Evolutionary conservation across 176 grass and related monocot species (phyloP).

Genomic region (Thinopyrum elongatum): DNA sequence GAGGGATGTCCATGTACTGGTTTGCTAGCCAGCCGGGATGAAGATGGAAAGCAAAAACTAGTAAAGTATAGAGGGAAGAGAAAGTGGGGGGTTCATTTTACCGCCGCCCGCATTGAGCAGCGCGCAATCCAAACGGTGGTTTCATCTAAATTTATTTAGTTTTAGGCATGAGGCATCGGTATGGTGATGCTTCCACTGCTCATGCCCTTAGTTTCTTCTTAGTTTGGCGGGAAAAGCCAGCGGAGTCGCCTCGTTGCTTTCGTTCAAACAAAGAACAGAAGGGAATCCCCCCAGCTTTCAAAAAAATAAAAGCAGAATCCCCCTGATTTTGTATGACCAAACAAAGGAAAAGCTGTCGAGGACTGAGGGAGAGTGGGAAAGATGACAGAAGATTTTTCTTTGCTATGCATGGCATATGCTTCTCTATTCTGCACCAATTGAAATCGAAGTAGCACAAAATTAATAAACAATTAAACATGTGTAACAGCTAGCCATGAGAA

Average conservation of each 20-base stretch:
- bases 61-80: too few relatives aligned
- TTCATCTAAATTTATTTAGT: too few relatives aligned
- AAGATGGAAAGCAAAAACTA: too few relatives aligned
- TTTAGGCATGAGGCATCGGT: too few relatives aligned
- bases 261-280: slow-evolving; percentile 10
- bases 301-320: neutral
- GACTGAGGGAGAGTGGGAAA: neutral
- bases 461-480: neutral
- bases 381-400: neutral
- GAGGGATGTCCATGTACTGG: too few relatives aligned
- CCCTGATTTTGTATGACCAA: slow-evolving; percentile 24
- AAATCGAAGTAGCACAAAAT: neutral
- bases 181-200: too few relatives aligned
- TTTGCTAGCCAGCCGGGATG: too few relatives aligned
- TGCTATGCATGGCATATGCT: neutral
- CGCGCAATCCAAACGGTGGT: too few relatives aligned
- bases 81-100: too few relatives aligned
- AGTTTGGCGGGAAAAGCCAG: neutral
- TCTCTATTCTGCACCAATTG: neutral
- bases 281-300: neutral
- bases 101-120: too few relatives aligned
- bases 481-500: slow-evolving; percentile 7
- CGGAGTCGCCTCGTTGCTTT: slow-evolving; percentile 13
- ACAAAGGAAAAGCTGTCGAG: slow-evolving; percentile 12
- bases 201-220: neutral